phyloP scores from a whole-genome alignment of 2,329 filamentous ascomycete species.

The Alternaria burnsii region DNA sequence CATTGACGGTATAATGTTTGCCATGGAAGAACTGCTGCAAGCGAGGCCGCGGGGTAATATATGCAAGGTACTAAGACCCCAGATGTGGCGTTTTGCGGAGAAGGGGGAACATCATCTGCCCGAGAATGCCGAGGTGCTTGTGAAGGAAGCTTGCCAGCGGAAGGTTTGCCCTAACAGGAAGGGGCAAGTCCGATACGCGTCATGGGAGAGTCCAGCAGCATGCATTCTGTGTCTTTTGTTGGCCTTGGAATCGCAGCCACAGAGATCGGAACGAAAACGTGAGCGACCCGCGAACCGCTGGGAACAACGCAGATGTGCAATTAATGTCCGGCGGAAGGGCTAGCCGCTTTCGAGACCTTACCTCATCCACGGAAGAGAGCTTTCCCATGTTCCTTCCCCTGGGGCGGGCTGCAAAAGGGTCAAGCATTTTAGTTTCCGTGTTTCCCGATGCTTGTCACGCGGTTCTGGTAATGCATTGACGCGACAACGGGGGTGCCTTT shows the following conservation, averaged over 20 bases:
- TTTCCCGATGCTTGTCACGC: not conserved
- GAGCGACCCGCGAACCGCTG: no score
- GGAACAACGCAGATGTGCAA: constrained; percentile 1
- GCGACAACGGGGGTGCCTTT: not conserved
- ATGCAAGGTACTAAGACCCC: constrained; percentile 17
- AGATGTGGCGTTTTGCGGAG: constrained; percentile 7
- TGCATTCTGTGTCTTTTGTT: not conserved
- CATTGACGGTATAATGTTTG: constrained; percentile 20
- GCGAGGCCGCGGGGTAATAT: constrained; percentile 9
- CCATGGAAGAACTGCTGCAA: not conserved
- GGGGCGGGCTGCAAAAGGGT: not conserved
- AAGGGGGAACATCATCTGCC: constrained; percentile 4
- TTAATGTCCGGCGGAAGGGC: not conserved
- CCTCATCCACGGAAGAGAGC: not conserved
- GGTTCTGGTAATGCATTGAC: constrained; percentile 1
- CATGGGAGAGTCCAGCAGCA: not conserved
- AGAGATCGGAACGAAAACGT: not conserved
- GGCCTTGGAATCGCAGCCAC: not conserved
- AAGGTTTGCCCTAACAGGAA: not conserved
- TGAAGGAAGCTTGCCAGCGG: constrained; percentile 1
- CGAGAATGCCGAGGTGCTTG: constrained; percentile 12
- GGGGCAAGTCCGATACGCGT: not conserved
- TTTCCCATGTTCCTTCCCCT: not conserved
- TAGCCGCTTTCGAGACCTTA: not conserved
- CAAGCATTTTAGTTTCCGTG: constrained; percentile 6